These are phyloP conservation scores for Salix koriyanagi DNA, from an alignment of 345 rosid species.

Conservation along the genomic window DNA sequence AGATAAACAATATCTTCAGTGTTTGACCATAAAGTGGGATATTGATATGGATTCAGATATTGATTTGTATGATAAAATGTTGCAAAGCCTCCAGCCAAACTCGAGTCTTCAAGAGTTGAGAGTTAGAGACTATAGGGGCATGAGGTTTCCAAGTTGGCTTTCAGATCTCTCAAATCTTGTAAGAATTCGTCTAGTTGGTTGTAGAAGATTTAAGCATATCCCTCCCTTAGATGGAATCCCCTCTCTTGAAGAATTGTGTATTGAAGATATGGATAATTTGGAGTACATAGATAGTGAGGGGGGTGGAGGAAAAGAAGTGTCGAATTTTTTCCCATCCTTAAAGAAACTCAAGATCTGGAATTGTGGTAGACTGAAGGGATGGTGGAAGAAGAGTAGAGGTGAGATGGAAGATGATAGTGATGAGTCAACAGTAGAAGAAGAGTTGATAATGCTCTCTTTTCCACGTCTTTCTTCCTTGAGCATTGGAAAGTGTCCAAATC, in stretches of 20 bases:
- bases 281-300: background rate
- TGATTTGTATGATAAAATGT: background rate
- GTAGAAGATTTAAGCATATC: background rate
- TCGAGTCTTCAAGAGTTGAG: background rate
- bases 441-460: no score
- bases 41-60: background rate
- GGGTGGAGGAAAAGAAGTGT: background rate
- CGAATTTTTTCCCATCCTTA: constrained; percentile 6
- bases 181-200: rapidly evolving
- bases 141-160: background rate
- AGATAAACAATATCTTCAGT: no score
- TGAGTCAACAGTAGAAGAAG: no score
- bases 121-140: background rate
- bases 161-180: background rate
- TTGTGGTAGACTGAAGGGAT: background rate
- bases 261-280: rapidly evolving
- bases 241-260: background rate
- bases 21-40: no score
- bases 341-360: background rate
- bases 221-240: background rate
- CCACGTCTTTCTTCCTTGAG: no score
- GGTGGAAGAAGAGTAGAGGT: no score
- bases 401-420: no score
- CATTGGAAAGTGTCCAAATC: no score
- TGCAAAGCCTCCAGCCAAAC: background rate